These are phyloP conservation scores for Sporothrix variecibatus DNA, from an alignment of 2,329 filamentous ascomycete genomes.

Conservation along the genomic window DNA sequence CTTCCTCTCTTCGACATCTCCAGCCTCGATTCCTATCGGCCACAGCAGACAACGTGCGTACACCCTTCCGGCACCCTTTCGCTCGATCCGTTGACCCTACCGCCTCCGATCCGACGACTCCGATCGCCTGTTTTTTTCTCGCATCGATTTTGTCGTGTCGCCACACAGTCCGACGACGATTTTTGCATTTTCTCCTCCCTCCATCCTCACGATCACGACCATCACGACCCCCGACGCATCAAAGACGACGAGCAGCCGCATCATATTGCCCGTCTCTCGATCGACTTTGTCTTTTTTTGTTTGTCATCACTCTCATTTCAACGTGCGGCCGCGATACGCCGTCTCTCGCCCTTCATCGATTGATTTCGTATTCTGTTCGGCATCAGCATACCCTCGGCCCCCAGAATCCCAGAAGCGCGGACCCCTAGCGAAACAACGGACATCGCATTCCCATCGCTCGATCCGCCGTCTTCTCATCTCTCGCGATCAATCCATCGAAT, in stretches of 20 bases:
- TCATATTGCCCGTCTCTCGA: neutral
- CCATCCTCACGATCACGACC: neutral
- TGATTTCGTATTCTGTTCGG: neutral
- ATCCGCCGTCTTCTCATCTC: neutral
- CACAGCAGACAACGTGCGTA: constrained; percentile 7
- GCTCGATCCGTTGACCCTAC: neutral
- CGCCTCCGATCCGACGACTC: constrained; percentile 8
- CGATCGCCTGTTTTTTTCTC: constrained; percentile 7
- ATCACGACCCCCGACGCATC: neutral
- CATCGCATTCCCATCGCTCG: neutral
- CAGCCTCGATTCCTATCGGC: constrained; percentile 19
- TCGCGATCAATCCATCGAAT: constrained; percentile 8
- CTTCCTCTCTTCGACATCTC: neutral
- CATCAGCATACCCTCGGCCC: neutral
- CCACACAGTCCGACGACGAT: constrained; percentile 5
- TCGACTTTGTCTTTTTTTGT: neutral
- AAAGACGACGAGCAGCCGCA: neutral
- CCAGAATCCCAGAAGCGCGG: neutral
- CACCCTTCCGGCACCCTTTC: neutral
- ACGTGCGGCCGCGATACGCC: neutral
- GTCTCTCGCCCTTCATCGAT: neutral
- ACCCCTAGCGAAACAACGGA: neutral
- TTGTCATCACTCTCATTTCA: neutral
- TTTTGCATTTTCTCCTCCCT: constrained; percentile 1
- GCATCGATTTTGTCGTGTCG: constrained; percentile 8